Evolutionary conservation across 352 stramenopile genomes (phyloP).

Genomic region (Phytophthora hybrid): DNA sequence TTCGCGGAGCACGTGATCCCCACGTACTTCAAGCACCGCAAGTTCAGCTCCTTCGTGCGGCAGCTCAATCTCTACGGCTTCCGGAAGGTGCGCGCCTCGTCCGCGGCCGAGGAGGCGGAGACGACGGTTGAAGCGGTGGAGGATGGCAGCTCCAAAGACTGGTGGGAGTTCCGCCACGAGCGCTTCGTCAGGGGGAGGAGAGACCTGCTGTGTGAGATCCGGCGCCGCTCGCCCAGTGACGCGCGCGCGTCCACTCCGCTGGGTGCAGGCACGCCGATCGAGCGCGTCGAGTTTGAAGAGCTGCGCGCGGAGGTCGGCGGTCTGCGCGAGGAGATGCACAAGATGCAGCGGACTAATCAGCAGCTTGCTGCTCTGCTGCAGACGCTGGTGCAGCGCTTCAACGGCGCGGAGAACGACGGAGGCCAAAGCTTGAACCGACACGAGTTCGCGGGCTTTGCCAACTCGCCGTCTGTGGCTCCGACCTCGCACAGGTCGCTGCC

Average conservation of each 20-base stretch:
- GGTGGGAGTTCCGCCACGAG: constrained; percentile 90
- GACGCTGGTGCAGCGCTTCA: constrained; percentile 47
- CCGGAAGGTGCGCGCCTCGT: constrained; percentile 68
- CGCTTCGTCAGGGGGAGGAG: constrained; percentile 78
- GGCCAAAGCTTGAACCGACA: constrained; percentile 21
- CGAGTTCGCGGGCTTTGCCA: constrained; percentile 14
- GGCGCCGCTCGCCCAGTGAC: constrained; percentile 52
- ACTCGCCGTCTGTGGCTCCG: constrained; percentile 26
- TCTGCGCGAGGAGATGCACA: constrained; percentile 74
- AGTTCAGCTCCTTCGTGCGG: constrained; percentile 93
- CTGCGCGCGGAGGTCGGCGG: constrained; percentile 60
- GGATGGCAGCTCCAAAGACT: constrained; percentile 66
- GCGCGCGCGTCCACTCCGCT: constrained; percentile 23
- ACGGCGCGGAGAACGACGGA: constrained; percentile 22
- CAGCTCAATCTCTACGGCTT: constrained; percentile 95
- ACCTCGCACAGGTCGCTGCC: constrained; percentile 25
- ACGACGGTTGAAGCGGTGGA: constrained; percentile 17
- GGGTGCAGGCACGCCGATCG: constrained; percentile 40
- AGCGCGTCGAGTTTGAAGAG: constrained; percentile 80
- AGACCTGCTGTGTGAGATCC: constrained; percentile 83
- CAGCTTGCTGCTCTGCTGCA: constrained; percentile 69
- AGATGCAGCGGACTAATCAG: constrained; percentile 74
- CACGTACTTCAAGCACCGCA: constrained; percentile 93
- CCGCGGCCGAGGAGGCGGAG: background rate
- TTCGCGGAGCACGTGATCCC: constrained; percentile 92